phyloP scores from a whole-genome alignment of 768 basidiomycete species.

The Russula sp. region DNA sequence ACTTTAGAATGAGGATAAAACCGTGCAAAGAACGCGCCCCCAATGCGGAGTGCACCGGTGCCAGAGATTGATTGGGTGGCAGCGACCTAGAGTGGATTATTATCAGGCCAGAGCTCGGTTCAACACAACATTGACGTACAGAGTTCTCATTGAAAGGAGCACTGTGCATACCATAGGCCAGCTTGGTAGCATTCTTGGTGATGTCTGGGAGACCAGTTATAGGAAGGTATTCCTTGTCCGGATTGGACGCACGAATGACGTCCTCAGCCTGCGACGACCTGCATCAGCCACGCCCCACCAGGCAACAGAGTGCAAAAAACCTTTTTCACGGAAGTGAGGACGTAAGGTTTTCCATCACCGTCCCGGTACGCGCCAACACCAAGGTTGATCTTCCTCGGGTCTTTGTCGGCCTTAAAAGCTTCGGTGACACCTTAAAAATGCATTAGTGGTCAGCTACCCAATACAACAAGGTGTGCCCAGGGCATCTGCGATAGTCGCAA shows the following conservation, averaged over 20 bases:
- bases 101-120: background rate
- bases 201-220: slow-evolving; percentile 89
- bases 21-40: slow-evolving; percentile 83
- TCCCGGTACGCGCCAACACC: slow-evolving; percentile 98
- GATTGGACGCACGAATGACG: slow-evolving; percentile 51
- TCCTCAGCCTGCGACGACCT: slow-evolving; percentile 61
- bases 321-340: slow-evolving; percentile 85
- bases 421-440: slow-evolving; percentile 70
- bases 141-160: slow-evolving; percentile 62
- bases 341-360: slow-evolving; percentile 90
- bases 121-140: slow-evolving; percentile 37
- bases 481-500: background rate
- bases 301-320: slow-evolving; percentile 33
- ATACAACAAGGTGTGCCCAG: background rate
- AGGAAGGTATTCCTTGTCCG: slow-evolving; percentile 94
- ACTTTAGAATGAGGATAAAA: slow-evolving; percentile 83
- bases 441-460: background rate
- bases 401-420: slow-evolving; percentile 94
- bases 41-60: slow-evolving; percentile 95
- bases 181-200: slow-evolving; percentile 77
- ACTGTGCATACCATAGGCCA: slow-evolving; percentile 87
- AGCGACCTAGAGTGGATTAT: slow-evolving; percentile 49
- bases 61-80: slow-evolving; percentile 95
- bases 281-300: slow-evolving; percentile 4
- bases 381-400: slow-evolving; percentile 91